Base-by-base conservation (phyloP, 2,329 filamentous ascomycete species). In the Calonectria hongkongensis region DNA sequence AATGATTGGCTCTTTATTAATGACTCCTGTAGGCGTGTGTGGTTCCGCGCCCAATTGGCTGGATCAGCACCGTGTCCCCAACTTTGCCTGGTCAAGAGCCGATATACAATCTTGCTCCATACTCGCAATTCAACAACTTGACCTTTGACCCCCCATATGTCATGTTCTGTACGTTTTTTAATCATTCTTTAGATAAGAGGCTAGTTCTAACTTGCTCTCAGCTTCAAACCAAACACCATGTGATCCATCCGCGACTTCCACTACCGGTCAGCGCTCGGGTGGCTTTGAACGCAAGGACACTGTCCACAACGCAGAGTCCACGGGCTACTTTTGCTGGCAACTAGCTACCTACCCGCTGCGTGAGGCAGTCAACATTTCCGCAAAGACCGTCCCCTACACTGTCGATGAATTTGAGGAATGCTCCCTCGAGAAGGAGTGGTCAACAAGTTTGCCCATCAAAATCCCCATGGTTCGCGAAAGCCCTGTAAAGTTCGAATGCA, bases 121-220 rank as follows among this genome's bases (percentile, higher is more conserved):
- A 70, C 50, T 70, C 68, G 18, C 68, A 70, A 39, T 70, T 70
- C 13, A 70, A 54, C 60, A 70, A 70, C 48, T 16, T 70, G 21
- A 70, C 68, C 39, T 70, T 62, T 21, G 66, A 69, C 16, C 66
- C 66, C 21, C 66, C 66, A n/a, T 69, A 69, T 51, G 56, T 69
- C 56, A 69, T 69, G 66, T 69, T 69, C 33, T 43, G 63, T 66
- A 28, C 16, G 47, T 66, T 5, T 8, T 51, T 1, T 28, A 7
- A 5, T 27, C 28, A 12, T 12, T 8, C 4, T 39, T 0, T 4
- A 33, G 39, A 25, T 43, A 30, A 16, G 8, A 25, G 4, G n/a
- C 7, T 8, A 15, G n/a, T 30, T n/a, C 47, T 51, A 16, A 47
- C 51, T 45, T 18, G 7, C 21, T 6, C 9, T n/a, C 51, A 48